Base-by-base conservation (phyloP, 2,329 filamentous ascomycete genomes). In the Fusarium anthophilum region DNA sequence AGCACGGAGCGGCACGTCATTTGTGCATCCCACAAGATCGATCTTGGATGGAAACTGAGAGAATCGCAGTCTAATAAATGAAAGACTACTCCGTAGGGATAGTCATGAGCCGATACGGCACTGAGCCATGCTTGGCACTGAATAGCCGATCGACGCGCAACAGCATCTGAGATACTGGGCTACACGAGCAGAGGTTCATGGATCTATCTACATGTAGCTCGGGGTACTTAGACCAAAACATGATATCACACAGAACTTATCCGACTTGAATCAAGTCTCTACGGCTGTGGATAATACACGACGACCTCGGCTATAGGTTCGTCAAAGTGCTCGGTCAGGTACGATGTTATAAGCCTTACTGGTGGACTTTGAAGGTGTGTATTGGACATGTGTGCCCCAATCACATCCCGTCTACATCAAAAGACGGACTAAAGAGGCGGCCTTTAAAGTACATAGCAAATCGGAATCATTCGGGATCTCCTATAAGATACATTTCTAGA, bases 1-100 rank as follows among this genome's bases (percentile, higher is more conserved):
- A 71, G 65, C 69, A 68, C 56, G 64, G 66, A 50, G 63, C 51
- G 66, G 69, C 62, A 77, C 75, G 73, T 66, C 71, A 76, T 76
- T 65, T 75, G 75, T 74, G 66, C 64, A 70, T 70, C 50, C 53
- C 44, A 37, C 48, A 57, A 68, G 63, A 66, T 65, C 45, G 47
- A 70, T 58, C 37, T 62, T 63, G 63, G 39, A 41, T 55, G 43
- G 32, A 44, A 54, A 44, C 55, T 53, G 38, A 37, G 32, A 26
- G 9, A 26, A 37, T 44, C 37, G 37, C 47, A 59, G 20, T 44
- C 38, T 48, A 26, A 20, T 43, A 32, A 65, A 37, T 50, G 41
- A 24, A 43, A 60, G 30, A 17, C 35, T 35, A 35, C 32, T 35
- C 14, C 32, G 14, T 45, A 35, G 30, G 26, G 7, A 39, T 30